Base-by-base conservation (phyloP, 495 filamentous ascomycete genomes). In the Daldinia grandis region DNA sequence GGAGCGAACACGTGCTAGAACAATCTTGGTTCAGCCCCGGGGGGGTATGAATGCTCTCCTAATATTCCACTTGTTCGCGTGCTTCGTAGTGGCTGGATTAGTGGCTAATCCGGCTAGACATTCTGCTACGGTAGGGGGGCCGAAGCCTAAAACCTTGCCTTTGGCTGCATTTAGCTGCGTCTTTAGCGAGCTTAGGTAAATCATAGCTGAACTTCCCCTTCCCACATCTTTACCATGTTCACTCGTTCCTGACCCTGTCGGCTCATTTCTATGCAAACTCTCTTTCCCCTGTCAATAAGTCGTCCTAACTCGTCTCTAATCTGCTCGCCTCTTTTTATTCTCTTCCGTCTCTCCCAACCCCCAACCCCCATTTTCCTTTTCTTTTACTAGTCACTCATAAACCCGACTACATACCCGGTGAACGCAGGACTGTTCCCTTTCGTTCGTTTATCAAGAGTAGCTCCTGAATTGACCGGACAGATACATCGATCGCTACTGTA, bases 241-340 rank as follows among this genome's bases (percentile, higher is more conserved):
- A 44, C n/a, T 47, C 42, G 42, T 47, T 47, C 42, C 19, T 47
- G 19, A 47, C 42, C 42, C 42, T 47, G 42, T 56, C 24, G 7
- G 27, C 30, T 35, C 53, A 15, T 19, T 56, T 31, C 42, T 68
- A 61, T 71, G 40, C 68, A 58, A 61, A 72, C 55, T 62, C 35
- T 64, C 60, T 58, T 65, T 68, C 76, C 72, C 69, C 55, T 76
- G 78, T 76, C 78, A 65, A 75, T 78, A 68, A 53, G 0, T 28
- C 10, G 19, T 24, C 42, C 42, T 30, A 28, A 28, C 15, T 30
- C 50, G 24, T 53, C 50, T 56, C 19, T 30, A 33, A 28, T 56
- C 33, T 35, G 5, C 53, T 35, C n/a, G 17, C 53, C 30, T 35
- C 25, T 55, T 27, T 62, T 53, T 65, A 49, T 35, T 71, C 55